phyloP scores from a whole-genome alignment of 768 basidiomycete genomes.

The Agrocybe praecox region DNA sequence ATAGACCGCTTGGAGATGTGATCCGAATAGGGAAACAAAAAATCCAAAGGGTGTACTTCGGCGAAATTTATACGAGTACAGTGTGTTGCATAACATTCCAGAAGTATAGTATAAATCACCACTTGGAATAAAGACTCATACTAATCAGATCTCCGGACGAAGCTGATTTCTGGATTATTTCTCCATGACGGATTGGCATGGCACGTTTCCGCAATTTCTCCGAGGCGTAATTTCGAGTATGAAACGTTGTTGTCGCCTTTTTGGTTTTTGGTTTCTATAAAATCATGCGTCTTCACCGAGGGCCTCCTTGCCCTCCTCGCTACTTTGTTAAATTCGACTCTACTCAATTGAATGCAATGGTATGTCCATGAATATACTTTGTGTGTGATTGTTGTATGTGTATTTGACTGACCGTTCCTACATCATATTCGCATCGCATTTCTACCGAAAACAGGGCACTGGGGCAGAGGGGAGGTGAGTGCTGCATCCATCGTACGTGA shows the following conservation, averaged over 20 bases:
- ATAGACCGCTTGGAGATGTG: background rate
- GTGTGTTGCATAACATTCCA: background rate
- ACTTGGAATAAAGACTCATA: constrained; percentile 3
- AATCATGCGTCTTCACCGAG: constrained; percentile 2
- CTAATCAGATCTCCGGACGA: constrained; percentile 18
- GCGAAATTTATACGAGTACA: constrained; percentile 24
- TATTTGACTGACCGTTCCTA: background rate
- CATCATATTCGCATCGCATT: background rate
- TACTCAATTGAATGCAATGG: background rate
- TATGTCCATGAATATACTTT: background rate
- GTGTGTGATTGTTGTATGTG: background rate
- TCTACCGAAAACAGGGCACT: background rate
- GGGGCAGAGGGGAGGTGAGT: background rate
- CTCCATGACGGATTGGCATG: constrained; percentile 17
- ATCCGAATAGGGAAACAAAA: background rate
- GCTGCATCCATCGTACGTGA: background rate
- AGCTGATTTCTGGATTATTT: constrained; percentile 19
- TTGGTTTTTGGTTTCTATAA: constrained; percentile 7
- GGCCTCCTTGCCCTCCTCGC: constrained; percentile 1
- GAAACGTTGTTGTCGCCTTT: background rate
- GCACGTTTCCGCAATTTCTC: constrained; percentile 21
- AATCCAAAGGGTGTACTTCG: constrained; percentile 12
- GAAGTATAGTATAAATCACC: background rate
- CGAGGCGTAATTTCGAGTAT: constrained; percentile 7
- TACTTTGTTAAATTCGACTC: background rate